A percentile compares a stretch with the other conserved stretches of the same genome.
phyloP scores from a whole-genome alignment of 495 filamentous ascomycete genomes.

The Thozetella sp. region DNA sequence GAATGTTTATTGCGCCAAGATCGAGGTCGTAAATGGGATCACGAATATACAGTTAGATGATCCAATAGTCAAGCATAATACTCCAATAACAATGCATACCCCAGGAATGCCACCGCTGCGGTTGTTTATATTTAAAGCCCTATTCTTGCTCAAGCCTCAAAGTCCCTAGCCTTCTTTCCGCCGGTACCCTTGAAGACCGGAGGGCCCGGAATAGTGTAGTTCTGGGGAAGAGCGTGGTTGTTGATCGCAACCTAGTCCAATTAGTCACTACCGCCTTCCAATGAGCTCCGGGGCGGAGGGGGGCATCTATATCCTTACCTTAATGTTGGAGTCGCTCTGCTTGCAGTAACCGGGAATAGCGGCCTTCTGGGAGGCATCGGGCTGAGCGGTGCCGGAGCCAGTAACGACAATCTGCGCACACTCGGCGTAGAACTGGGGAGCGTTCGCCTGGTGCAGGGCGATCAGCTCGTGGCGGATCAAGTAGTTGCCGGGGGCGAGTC shows the following conservation, averaged over 20 bases:
- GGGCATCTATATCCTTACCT: slow-evolving; percentile 22
- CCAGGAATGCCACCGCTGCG: too few species aligned
- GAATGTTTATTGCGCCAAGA: too few species aligned
- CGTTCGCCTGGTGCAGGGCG: slow-evolving; percentile 60
- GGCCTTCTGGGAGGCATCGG: slow-evolving; percentile 40
- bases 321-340: slow-evolving; percentile 52
- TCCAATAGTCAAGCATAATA: too few species aligned
- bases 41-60: too few species aligned
- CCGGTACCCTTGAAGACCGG: slow-evolving; percentile 21
- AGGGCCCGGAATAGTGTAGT: slow-evolving; percentile 24
- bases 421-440: slow-evolving; percentile 63
- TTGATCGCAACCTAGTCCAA: slow-evolving; percentile 22
- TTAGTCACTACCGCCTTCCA: slow-evolving; percentile 4
- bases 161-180: slow-evolving; percentile 10
- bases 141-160: slow-evolving; percentile 14
- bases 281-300: background rate
- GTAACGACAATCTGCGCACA: slow-evolving; percentile 57
- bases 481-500: slow-evolving; percentile 56
- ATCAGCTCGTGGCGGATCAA: slow-evolving; percentile 62
- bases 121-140: too few species aligned
- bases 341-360: slow-evolving; percentile 54
- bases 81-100: too few species aligned
- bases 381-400: slow-evolving; percentile 46
- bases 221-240: slow-evolving; percentile 19
- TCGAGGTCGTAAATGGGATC: too few species aligned